A percentile compares a stretch with the other conserved stretches of the same genome.
Evolutionary conservation across 148 eudicot species (phyloP).

Genomic region (Nepenthes mirabilis): DNA sequence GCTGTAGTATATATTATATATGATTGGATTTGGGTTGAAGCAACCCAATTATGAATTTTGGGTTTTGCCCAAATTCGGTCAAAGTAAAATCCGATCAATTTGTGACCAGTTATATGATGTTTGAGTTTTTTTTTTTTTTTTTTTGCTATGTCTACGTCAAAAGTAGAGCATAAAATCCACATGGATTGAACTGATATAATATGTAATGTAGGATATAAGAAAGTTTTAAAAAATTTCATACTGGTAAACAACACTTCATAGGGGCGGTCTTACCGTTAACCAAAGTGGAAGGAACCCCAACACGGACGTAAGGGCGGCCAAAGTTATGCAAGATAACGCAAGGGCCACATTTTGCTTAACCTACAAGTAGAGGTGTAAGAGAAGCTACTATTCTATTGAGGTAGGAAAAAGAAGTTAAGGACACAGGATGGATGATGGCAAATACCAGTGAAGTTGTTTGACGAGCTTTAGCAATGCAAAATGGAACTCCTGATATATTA

Average conservation of each 20-base stretch:
- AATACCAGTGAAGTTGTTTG: constrained; percentile 84
- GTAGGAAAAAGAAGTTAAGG: background rate
- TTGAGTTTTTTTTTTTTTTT: too few relatives aligned
- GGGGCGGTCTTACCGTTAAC: constrained; percentile 54
- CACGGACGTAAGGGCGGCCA: constrained; percentile 89
- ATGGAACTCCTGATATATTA: constrained; percentile 83
- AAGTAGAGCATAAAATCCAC: background rate
- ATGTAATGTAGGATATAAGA: background rate
- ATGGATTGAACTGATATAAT: background rate
- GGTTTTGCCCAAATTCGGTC: too few relatives aligned
- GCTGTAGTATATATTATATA: too few relatives aligned
- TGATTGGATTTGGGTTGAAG: too few relatives aligned
- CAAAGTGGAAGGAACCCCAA: constrained; percentile 86
- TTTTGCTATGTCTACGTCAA: too few relatives aligned
- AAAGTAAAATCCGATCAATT: too few relatives aligned
- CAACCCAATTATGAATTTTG: too few relatives aligned
- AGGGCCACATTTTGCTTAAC: constrained; percentile 95
- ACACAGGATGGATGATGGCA: constrained; percentile 1
- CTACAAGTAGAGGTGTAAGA: constrained; percentile 23
- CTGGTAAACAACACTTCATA: background rate
- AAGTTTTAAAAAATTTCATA: background rate
- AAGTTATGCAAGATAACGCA: constrained; percentile 66
- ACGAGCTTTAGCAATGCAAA: constrained; percentile 75
- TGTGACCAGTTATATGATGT: too few relatives aligned
- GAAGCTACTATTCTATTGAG: background rate